A percentile compares a stretch with the other conserved stretches of the same genome.
Conservation (phyloP, 1,284 basidiomycete genomes). For the Neonothopanus nambi region DNA sequence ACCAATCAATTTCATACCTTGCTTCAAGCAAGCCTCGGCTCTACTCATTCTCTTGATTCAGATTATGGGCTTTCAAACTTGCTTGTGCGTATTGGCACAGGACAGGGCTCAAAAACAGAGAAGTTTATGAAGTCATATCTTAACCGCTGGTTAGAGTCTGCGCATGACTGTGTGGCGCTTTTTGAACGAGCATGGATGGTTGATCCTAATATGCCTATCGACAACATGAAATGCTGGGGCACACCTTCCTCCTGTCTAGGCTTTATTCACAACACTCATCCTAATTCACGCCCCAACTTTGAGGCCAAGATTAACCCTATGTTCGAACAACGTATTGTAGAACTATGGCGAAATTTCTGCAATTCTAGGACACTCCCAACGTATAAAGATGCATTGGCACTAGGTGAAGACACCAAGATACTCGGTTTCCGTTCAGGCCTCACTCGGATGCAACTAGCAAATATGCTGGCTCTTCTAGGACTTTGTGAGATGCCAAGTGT, state of each 20-base stretch:
- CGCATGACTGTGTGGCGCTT: not conserved
- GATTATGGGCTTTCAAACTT: constrained; percentile 11
- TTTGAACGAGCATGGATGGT: not conserved
- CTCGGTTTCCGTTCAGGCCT: constrained; percentile 12
- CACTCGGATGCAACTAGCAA: constrained; percentile 16
- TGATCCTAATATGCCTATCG: not conserved
- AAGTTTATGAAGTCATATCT: not conserved
- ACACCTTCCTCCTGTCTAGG: not conserved
- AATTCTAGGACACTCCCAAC: not conserved
- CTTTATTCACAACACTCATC: not conserved
- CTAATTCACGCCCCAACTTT: not conserved
- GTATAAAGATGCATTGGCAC: constrained; percentile 1
- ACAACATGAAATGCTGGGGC: constrained; percentile 3
- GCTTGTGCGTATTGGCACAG: constrained; percentile 10
- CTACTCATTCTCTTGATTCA: not conserved
- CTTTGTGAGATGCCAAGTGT: constrained; percentile 2
- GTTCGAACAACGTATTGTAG: not conserved
- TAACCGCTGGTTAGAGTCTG: not conserved
- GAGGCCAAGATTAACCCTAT: not conserved
- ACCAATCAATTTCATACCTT: not conserved
- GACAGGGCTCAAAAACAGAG: constrained; percentile 8
- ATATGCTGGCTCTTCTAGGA: constrained; percentile 7
- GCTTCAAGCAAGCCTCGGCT: not conserved
- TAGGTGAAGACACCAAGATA: not conserved
- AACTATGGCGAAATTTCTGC: not conserved